A percentile compares a stretch with the other conserved stretches of the same genome.
Evolutionary conservation across 352 stramenopile genomes (phyloP).

Genomic region (Albugo laibachii): DNA sequence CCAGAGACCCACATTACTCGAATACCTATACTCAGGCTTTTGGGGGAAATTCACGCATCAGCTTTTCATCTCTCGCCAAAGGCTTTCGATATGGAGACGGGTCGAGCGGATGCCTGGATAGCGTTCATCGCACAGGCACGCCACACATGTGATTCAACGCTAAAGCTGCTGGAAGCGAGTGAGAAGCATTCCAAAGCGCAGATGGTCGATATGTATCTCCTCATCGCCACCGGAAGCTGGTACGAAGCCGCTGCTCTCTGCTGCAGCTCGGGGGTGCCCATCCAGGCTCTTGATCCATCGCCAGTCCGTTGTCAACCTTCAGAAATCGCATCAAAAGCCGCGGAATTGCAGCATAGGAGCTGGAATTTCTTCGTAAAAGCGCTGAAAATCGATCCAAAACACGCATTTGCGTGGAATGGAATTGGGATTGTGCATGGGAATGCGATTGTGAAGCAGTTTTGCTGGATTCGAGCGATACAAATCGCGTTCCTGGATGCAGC

Average conservation of each 20-base stretch:
- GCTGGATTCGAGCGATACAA: conserved; percentile 49
- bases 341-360: conserved; percentile 15
- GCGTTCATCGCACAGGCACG: conserved; percentile 32
- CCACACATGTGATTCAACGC: conserved; percentile 27
- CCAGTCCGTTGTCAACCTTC: too few species aligned
- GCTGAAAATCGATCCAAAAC: conserved; percentile 21
- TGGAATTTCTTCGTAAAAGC: conserved; percentile 22
- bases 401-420: conserved; percentile 55
- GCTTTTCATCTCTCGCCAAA: conserved; percentile 58
- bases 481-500: conserved; percentile 31
- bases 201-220: conserved; percentile 31
- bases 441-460: conserved; percentile 58
- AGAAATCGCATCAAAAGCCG: background rate
- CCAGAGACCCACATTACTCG: background rate
- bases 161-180: conserved; percentile 7
- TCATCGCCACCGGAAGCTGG: conserved; percentile 54
- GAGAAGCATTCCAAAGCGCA: background rate
- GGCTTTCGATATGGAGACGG: conserved; percentile 15
- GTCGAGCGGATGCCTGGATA: conserved; percentile 20
- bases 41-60: conserved; percentile 67
- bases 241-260: conserved; percentile 42
- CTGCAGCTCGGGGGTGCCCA: conserved; percentile 13
- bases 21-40: conserved; percentile 21
- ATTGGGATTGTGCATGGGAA: conserved; percentile 39
- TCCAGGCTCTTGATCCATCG: conserved; percentile 19